Evolutionary conservation across 352 stramenopile species (phyloP), one percentile per base, ranked within the genome.

Genomic region (Pythium scleroteichum): DNA sequence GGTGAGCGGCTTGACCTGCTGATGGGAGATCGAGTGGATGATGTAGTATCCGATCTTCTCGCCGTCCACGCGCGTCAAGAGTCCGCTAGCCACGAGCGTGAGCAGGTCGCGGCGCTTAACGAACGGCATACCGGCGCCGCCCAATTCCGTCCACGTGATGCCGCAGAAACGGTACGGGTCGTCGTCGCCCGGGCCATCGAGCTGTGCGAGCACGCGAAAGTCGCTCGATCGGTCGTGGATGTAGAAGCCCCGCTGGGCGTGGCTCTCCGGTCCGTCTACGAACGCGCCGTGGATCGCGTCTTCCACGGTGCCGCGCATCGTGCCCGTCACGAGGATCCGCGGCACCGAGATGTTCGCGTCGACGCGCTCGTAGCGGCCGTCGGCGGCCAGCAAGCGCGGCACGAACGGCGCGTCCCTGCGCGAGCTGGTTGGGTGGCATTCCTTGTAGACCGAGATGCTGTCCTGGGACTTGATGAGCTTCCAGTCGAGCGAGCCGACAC

Each of bases 11-110:
- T 19, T 45, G 16, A 59, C 22, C 19, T 56, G 45, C 44, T 41
- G 56, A 23, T 63, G 48, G 16, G 54, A 53, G 17, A 70, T 42
- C 26, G 63, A 70, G 49, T 70, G 63, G 33, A 66, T 58, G 27
- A 70, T 46, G 33, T 70, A 66, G 45, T 62, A 70, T 12, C 56
- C 63, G 20, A 70, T 51, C 39, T 38, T 40, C 20, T 70, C 63
- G 20, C 53, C 55, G 13, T 7, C 23, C 19, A 16, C 4, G 1
- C 39, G 29, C n/a, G 41, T 60, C 20, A 41, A n/a, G 20, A 66
- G 22, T 19, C 59, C 59, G 19, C 49, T 66, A 12, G 50, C 40
- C 4, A 66, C 20, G 4, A 66, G 41, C 50, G 51, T 44, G n/a
- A 60, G 41, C 20, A 66, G 29, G 32, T 66, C 59, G 29, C 59